phyloP scores from a whole-genome alignment of 805 yeast species.

The Myxozyma melibiosi region DNA sequence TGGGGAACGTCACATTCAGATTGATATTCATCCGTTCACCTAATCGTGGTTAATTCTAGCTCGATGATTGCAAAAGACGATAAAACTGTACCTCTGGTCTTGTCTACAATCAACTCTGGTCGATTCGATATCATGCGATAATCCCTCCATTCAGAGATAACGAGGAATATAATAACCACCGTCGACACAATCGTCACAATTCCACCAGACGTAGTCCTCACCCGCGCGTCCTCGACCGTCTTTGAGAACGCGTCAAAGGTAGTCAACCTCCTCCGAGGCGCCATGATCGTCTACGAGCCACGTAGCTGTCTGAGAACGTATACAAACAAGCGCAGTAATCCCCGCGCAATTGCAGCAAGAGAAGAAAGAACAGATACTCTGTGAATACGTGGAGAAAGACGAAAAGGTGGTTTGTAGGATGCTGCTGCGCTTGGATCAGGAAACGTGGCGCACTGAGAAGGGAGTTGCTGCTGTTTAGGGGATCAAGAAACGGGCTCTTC shows the following conservation, averaged over 20 bases:
- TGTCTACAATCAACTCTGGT: conserved; percentile 87
- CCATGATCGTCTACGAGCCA: too few relatives aligned
- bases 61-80: background rate
- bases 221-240: conserved; percentile 89
- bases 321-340: conserved; percentile 27
- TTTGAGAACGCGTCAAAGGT: conserved; percentile 50
- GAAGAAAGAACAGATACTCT: background rate
- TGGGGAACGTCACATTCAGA: conserved; percentile 79
- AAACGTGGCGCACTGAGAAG: conserved; percentile 1
- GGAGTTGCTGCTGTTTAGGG: too few relatives aligned
- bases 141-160: conserved; percentile 74
- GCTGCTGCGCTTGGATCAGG: background rate
- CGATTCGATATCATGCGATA: conserved; percentile 67
- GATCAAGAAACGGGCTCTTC: too few relatives aligned
- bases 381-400: background rate
- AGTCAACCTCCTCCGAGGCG: conserved; percentile 31
- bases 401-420: background rate
- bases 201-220: conserved; percentile 89
- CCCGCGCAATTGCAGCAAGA: background rate
- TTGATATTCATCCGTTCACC: conserved; percentile 74
- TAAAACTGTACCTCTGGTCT: conserved; percentile 43
- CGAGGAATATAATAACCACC: conserved; percentile 59
- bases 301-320: too few relatives aligned
- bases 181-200: conserved; percentile 75
- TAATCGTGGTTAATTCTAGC: conserved; percentile 58